Conservation (phyloP, 768 basidiomycete genomes). For the Psilocybe cyanescens region DNA sequence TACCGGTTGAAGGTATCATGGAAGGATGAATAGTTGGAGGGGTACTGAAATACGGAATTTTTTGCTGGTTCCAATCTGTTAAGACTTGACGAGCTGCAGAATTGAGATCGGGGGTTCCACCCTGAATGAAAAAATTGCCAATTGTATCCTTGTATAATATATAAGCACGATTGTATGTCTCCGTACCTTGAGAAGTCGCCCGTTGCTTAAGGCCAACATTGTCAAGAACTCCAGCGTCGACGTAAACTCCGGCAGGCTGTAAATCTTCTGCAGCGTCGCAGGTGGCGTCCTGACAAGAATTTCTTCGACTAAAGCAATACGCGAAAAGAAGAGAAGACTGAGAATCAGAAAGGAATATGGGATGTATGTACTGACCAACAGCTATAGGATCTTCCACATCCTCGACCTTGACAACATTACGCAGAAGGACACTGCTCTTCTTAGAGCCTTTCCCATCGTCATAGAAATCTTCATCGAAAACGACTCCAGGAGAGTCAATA, state of each 20-base stretch:
- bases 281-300: slow-evolving; percentile 75
- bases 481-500: slow-evolving; percentile 97
- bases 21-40: slow-evolving; percentile 85
- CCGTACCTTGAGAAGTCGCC: slow-evolving; percentile 79
- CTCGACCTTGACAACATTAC: slow-evolving; percentile 91
- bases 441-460: slow-evolving; percentile 45
- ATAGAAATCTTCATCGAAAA: slow-evolving; percentile 81
- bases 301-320: slow-evolving; percentile 71
- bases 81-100: slow-evolving; percentile 82
- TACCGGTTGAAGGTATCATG: slow-evolving; percentile 59
- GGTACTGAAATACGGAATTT: slow-evolving; percentile 85
- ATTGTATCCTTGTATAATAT: background rate
- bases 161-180: background rate
- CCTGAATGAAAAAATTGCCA: slow-evolving; percentile 42
- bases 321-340: background rate
- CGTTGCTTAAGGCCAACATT: slow-evolving; percentile 83
- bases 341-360: no score
- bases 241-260: slow-evolving; percentile 77
- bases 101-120: slow-evolving; percentile 89
- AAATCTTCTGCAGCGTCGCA: slow-evolving; percentile 80
- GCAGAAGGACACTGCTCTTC: slow-evolving; percentile 71
- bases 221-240: slow-evolving; percentile 86
- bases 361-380: slow-evolving; percentile 62
- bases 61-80: slow-evolving; percentile 95
- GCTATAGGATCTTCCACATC: slow-evolving; percentile 89